Evolutionary conservation across 1,139 yeast species (phyloP).

Genomic region (Hyphopichia wangnamkhiaoensis): DNA sequence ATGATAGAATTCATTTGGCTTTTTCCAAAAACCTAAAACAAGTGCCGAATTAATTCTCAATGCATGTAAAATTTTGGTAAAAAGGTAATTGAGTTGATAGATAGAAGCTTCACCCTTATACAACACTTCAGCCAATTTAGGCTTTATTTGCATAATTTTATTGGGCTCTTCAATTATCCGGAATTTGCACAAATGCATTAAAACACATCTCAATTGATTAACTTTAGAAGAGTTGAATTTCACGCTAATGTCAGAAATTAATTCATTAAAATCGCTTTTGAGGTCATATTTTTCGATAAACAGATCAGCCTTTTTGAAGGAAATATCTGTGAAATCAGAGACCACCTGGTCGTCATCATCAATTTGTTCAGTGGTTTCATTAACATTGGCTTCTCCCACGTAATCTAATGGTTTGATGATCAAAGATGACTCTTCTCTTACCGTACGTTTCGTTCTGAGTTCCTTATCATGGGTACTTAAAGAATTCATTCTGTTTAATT

Average conservation of each 20-base stretch:
- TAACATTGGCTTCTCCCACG: conserved; percentile 51
- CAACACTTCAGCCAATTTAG: conserved; percentile 40
- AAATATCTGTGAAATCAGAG: conserved; percentile 18
- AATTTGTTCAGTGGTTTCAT: conserved; percentile 35
- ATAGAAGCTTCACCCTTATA: conserved; percentile 52
- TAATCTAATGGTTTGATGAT: conserved; percentile 71
- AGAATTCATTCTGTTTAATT: conserved; percentile 75
- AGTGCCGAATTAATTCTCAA: conserved; percentile 74
- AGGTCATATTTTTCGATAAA: conserved; percentile 34
- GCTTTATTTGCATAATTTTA: conserved; percentile 42
- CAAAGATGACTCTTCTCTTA: conserved; percentile 64
- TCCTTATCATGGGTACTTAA: conserved; percentile 70
- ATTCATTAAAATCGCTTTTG: conserved; percentile 40
- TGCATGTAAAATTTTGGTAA: conserved; percentile 70
- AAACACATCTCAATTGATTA: conserved; percentile 39
- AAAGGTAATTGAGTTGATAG: conserved; percentile 74
- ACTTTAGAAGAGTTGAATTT: conserved; percentile 39
- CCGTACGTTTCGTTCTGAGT: conserved; percentile 64
- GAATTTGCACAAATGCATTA: conserved; percentile 43
- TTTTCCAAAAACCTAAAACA: conserved; percentile 80
- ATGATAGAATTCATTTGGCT: conserved; percentile 62
- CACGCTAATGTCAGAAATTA: conserved; percentile 47
- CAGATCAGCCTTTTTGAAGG: conserved; percentile 29
- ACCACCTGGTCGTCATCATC: conserved; percentile 15
- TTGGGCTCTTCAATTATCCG: conserved; percentile 38